A percentile compares a stretch with the other conserved stretches of the same genome.
phyloP scores from a whole-genome alignment of 768 basidiomycete genomes.

The Calocera cornea region DNA sequence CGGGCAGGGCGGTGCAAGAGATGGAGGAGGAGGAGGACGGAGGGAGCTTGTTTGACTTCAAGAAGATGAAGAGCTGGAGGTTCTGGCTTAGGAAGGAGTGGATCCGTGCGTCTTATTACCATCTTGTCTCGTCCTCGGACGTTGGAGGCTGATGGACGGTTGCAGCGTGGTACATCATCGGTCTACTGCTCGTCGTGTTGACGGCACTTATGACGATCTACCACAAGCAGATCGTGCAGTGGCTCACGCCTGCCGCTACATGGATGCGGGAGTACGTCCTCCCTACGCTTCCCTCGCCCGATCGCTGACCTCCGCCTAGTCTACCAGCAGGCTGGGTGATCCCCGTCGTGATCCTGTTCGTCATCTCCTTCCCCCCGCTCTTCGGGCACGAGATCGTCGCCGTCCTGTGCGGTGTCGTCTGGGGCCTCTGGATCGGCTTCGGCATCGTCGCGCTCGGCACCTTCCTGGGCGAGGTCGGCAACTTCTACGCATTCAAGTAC shows the following conservation, averaged over 20 bases:
- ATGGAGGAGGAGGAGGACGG: background rate
- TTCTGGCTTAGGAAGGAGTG: conserved; percentile 15
- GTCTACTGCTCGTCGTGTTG: conserved; percentile 35
- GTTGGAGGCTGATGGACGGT: background rate
- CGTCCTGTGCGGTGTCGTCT: conserved; percentile 76
- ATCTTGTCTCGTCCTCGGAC: background rate
- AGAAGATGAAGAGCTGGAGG: conserved; percentile 12
- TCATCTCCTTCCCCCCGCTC: conserved; percentile 79
- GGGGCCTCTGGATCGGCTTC: conserved; percentile 79
- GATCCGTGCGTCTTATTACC: conserved; percentile 12
- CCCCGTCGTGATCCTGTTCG: conserved; percentile 66
- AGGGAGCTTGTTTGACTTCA: conserved; percentile 12
- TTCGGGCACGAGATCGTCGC: conserved; percentile 90
- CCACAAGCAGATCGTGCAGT: conserved; percentile 57
- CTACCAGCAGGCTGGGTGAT: conserved; percentile 49
- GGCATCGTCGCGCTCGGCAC: conserved; percentile 76
- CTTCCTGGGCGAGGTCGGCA: conserved; percentile 73
- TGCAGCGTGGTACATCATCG: conserved; percentile 25
- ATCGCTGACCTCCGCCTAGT: conserved; percentile 14
- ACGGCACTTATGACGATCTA: conserved; percentile 44
- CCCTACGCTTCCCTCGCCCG: background rate
- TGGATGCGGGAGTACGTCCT: conserved; percentile 48
- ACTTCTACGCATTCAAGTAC: conserved; percentile 71
- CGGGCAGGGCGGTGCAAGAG: background rate
- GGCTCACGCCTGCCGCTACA: conserved; percentile 50